Evolutionary conservation across 2,329 filamentous ascomycete genomes (phyloP).

Genomic region (Ascochyta lentis): DNA sequence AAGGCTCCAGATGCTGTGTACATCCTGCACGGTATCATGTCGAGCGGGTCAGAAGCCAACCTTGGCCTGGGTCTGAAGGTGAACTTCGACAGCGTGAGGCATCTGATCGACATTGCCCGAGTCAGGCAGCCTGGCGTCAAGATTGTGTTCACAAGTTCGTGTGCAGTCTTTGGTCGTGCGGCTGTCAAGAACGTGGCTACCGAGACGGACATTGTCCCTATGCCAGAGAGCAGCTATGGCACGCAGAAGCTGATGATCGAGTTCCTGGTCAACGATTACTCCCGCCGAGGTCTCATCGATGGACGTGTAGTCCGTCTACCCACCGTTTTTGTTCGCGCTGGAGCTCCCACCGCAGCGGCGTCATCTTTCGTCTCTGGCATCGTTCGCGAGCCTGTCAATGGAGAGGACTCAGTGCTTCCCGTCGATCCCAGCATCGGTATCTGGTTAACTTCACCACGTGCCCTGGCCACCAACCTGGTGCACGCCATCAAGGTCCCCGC

Average conservation of each 20-base stretch:
- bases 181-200: constrained; percentile 53
- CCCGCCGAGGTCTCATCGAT: constrained; percentile 64
- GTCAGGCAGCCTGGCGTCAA: constrained; percentile 60
- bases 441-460: constrained; percentile 64
- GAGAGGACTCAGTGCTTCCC: constrained; percentile 59
- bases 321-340: constrained; percentile 67
- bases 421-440: constrained; percentile 60
- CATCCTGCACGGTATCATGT: constrained; percentile 73
- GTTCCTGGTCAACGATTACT: constrained; percentile 68
- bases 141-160: constrained; percentile 67
- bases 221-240: constrained; percentile 68
- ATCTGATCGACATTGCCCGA: constrained; percentile 61
- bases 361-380: constrained; percentile 69
- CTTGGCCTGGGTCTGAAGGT: constrained; percentile 65
- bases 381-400: constrained; percentile 67
- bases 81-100: constrained; percentile 66
- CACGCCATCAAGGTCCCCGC: constrained; percentile 58
- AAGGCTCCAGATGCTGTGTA: constrained; percentile 52
- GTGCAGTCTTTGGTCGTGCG: constrained; percentile 68
- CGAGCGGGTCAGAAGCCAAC: constrained; percentile 66
- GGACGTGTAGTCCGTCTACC: constrained; percentile 66
- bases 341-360: constrained; percentile 66
- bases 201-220: constrained; percentile 59
- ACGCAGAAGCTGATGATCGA: constrained; percentile 69
- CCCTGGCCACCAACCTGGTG: constrained; percentile 62